These are phyloP conservation scores for Aspergillus kassunensis DNA, from an alignment of 495 filamentous ascomycete genomes.

Conservation along the genomic window DNA sequence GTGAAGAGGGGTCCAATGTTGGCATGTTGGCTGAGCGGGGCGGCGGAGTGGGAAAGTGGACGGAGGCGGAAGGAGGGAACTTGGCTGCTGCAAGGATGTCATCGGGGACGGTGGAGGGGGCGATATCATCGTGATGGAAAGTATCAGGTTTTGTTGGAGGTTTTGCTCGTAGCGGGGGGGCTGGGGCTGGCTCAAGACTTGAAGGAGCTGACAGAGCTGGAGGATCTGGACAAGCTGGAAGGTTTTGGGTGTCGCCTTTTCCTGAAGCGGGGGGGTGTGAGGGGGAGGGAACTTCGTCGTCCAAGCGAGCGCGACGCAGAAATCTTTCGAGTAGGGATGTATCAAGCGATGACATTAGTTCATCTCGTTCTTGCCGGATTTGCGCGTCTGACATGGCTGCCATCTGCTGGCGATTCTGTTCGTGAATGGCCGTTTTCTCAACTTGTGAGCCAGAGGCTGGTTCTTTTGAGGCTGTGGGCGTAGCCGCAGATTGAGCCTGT, in stretches of 20 bases:
- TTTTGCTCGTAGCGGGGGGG: conserved; percentile 8
- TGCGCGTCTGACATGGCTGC: conserved; percentile 76
- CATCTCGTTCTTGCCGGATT: conserved; percentile 71
- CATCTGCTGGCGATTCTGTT: conserved; percentile 73
- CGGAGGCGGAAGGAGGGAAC: conserved; percentile 32
- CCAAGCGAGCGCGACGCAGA: conserved; percentile 73
- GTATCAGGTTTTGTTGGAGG: conserved; percentile 7
- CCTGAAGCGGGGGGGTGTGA: neutral
- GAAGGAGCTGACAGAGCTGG: neutral
- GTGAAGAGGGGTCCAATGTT: conserved; percentile 75
- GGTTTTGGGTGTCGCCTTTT: neutral
- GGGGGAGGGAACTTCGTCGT: conserved; percentile 44
- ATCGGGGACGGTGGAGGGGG: conserved; percentile 29
- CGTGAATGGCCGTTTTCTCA: conserved; percentile 66
- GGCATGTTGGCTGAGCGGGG: conserved; percentile 45
- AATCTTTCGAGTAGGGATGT: conserved; percentile 71
- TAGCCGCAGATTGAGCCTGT: conserved; percentile 28
- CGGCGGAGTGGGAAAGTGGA: conserved; percentile 60
- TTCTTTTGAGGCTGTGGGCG: neutral
- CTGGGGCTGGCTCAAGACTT: conserved; percentile 2
- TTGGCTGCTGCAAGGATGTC: conserved; percentile 44
- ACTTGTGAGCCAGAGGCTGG: conserved; percentile 22
- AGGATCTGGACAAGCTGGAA: neutral
- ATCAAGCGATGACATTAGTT: conserved; percentile 65
- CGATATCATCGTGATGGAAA: conserved; percentile 34